Conservation (phyloP, 2,329 filamentous ascomycete genomes). For the Bimuria novae-zelandiae region DNA sequence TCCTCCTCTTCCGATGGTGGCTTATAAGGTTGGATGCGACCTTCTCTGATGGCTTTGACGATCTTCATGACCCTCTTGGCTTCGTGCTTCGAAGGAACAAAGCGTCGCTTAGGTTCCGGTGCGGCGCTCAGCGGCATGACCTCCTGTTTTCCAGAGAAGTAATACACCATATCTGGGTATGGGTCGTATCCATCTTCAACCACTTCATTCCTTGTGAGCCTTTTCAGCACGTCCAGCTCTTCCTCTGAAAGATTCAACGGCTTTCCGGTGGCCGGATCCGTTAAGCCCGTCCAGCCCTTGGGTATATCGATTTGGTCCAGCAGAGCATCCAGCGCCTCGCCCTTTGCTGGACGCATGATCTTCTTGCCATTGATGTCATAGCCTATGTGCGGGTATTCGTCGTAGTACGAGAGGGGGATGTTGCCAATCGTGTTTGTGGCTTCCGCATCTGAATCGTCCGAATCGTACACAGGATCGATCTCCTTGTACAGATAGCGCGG, state of each 20-base stretch:
- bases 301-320: conserved; percentile 96
- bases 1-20: conserved; percentile 74
- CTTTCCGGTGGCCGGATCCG: conserved; percentile 91
- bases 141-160: conserved; percentile 88
- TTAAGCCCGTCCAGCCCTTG: conserved; percentile 95
- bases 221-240: conserved; percentile 84
- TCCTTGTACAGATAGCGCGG: conserved; percentile 90
- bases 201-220: conserved; percentile 86
- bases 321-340: conserved; percentile 88
- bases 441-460: conserved; percentile 86
- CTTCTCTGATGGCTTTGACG: conserved; percentile 92
- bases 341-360: conserved; percentile 93
- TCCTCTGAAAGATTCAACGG: conserved; percentile 85
- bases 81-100: conserved; percentile 95
- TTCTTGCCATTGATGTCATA: conserved; percentile 99
- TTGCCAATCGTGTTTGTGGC: conserved; percentile 90
- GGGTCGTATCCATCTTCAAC: conserved; percentile 89
- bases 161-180: conserved; percentile 91
- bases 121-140: conserved; percentile 94
- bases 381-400: conserved; percentile 96
- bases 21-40: conserved; percentile 88
- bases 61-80: conserved; percentile 96
- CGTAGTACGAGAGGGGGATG: conserved; percentile 93
- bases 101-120: conserved; percentile 93
- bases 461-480: conserved; percentile 93